phyloP scores from a whole-genome alignment of 306 rosid species.

The Abrus pulchellus region DNA sequence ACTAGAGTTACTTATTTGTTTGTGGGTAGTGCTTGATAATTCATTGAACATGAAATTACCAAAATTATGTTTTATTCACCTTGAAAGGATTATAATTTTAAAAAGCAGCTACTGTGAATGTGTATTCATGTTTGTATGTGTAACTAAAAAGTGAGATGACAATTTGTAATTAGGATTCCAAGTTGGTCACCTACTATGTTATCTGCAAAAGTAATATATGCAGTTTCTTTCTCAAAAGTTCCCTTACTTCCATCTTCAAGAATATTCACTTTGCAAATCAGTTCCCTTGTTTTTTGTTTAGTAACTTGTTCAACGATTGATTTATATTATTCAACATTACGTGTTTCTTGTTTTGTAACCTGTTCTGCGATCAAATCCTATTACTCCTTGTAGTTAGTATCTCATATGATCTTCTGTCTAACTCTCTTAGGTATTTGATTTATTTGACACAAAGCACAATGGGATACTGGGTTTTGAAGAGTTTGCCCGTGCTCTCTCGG shows the following conservation, averaged over 20 bases:
- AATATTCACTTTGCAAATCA: not conserved
- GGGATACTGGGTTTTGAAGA: slow-evolving; percentile 98
- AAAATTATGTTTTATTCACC: not conserved
- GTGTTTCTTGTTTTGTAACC: slow-evolving; percentile 26
- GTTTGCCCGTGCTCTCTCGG: slow-evolving; percentile 97
- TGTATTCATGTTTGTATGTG: not conserved
- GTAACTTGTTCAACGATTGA: slow-evolving; percentile 6
- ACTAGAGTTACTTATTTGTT: not conserved
- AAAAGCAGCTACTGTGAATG: not conserved
- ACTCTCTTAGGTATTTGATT: slow-evolving; percentile 76
- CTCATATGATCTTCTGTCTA: slow-evolving; percentile 43
- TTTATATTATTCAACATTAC: slow-evolving; percentile 18
- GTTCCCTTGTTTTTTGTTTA: slow-evolving; percentile 11
- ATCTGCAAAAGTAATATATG: not conserved
- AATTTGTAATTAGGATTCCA: not conserved
- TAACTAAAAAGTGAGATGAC: slow-evolving; percentile 3
- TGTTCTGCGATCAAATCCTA: slow-evolving; percentile 25
- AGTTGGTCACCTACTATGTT: not conserved
- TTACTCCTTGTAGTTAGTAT: slow-evolving; percentile 27
- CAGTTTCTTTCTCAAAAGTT: not conserved
- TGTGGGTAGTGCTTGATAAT: slow-evolving; percentile 11
- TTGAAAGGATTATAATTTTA: not conserved
- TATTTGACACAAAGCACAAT: slow-evolving; percentile 97
- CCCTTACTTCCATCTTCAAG: not conserved
- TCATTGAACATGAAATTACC: not conserved